A percentile compares a stretch with the other conserved stretches of the same genome.
Evolutionary conservation across 2,329 filamentous ascomycete species (phyloP).

Genomic region (Hymenoscyphus infarciens): DNA sequence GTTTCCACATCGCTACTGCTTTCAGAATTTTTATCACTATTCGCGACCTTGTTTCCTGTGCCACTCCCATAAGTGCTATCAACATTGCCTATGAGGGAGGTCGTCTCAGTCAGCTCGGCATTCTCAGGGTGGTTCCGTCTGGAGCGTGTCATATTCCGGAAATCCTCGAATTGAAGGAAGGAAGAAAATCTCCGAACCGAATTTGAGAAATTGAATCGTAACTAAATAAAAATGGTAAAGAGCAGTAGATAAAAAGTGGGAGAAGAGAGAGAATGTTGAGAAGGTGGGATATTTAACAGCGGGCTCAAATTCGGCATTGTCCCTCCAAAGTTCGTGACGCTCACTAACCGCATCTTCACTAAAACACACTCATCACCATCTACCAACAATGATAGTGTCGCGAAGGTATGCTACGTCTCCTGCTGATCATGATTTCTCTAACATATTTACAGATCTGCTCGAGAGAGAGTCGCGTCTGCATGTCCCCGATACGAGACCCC

Average conservation of each 20-base stretch:
- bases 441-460: no score
- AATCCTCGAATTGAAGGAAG: no score
- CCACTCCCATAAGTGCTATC: not conserved
- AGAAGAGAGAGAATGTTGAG: no score
- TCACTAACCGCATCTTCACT: not conserved
- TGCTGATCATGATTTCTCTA: not conserved
- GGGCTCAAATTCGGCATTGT: no score
- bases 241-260: no score
- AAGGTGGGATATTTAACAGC: no score
- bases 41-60: not conserved
- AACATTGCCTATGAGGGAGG: not conserved
- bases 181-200: no score
- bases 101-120: slow-evolving; percentile 1
- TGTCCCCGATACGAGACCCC: no score
- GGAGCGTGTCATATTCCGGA: not conserved
- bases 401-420: not conserved
- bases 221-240: no score
- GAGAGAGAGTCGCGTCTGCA: no score
- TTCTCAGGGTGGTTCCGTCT: not conserved
- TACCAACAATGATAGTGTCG: not conserved
- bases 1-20: slow-evolving; percentile 17
- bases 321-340: not conserved
- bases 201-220: no score
- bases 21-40: not conserved
- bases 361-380: not conserved